Base-by-base conservation (phyloP, 208 protist genomes). In the Porcisia hertigi region DNA sequence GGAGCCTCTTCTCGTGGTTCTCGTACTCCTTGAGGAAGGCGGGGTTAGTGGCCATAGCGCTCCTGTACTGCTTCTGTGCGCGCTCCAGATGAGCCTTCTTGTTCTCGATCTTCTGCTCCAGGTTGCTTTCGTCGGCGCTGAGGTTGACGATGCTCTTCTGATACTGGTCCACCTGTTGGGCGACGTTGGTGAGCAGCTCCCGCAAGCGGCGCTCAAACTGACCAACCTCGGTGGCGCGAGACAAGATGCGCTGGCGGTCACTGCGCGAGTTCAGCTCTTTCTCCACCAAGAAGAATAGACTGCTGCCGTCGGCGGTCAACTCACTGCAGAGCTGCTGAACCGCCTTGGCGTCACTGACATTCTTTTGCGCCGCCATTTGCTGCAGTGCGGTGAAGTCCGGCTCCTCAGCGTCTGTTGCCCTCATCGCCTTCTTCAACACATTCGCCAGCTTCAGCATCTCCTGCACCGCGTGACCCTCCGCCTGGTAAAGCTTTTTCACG, bases 51-150 rank as follows among this genome's bases (percentile, higher is more conserved):
- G 87, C 90, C 87, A 97, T 91, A 36, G 98, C 88, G 41, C 87
- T 92, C 47, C 87, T 88, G 72, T 98, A 86, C 58, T 97, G 88
- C 81, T 98, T 99, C 82, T 98, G 90, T 16, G 89, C 86, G 8
- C 96, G 86, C 79, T 98, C 97, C 30, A 98, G 81, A 76, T 98
- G 95, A 0, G 88, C 84, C 64, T 95, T 94, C 83, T 98, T 99
- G 86, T 96, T 98, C 86, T 98, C 97, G 72, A 98, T 98, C 86
- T 98, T 98, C 64, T 94, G 91, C 86, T 98, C 90, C 11, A 99
- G 81, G 66, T 94, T 98, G 54, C 87, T 94, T 83, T 98, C 94
- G 74, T 99, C 97, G 2, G 89, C 86, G 53, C 65, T 83, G 57
- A 98, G 89, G 63, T 95, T 95, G 9, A 89, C 81, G 65, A 97